Conservation (phyloP, 768 basidiomycete genomes). For the Pleurotus ostreatus region DNA sequence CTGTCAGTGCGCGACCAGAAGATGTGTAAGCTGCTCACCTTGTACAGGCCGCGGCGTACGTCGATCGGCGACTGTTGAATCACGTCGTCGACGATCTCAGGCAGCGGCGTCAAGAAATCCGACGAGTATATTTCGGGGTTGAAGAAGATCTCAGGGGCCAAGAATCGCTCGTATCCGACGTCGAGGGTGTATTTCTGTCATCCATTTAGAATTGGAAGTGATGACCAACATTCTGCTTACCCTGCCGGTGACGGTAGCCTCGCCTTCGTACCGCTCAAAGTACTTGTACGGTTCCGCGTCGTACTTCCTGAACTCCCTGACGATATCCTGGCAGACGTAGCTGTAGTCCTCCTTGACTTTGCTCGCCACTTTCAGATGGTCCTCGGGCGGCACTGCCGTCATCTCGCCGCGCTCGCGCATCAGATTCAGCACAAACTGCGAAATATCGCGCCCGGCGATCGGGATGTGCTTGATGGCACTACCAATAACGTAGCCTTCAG, state of each 20-base stretch:
- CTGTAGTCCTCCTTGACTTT: slow-evolving; percentile 98
- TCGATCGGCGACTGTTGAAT: slow-evolving; percentile 97
- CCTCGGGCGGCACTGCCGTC: slow-evolving; percentile 87
- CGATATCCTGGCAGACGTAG: slow-evolving; percentile 98
- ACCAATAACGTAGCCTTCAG: slow-evolving; percentile 98
- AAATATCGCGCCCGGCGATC: slow-evolving; percentile 96
- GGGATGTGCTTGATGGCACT: slow-evolving; percentile 99
- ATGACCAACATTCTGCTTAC: slow-evolving; percentile 37
- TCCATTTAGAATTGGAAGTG: slow-evolving; percentile 6
- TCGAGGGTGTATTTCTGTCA: slow-evolving; percentile 88
- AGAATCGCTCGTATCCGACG: slow-evolving; percentile 97
- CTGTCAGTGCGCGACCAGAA: neutral
- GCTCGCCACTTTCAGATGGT: slow-evolving; percentile 86
- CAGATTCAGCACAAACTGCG: slow-evolving; percentile 92
- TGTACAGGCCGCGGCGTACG: slow-evolving; percentile 93
- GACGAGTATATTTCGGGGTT: slow-evolving; percentile 98
- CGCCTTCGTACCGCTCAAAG: slow-evolving; percentile 91
- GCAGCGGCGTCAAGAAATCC: slow-evolving; percentile 94
- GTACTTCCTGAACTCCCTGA: slow-evolving; percentile 98
- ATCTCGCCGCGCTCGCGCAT: slow-evolving; percentile 95
- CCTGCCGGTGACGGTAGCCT: slow-evolving; percentile 88
- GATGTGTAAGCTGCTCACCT: slow-evolving; percentile 39
- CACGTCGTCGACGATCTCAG: slow-evolving; percentile 93
- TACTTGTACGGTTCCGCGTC: slow-evolving; percentile 94
- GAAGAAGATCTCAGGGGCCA: slow-evolving; percentile 99